These are phyloP conservation scores for Endothia cerciana DNA, from an alignment of 2,329 filamentous ascomycete species.

Conservation along the genomic window DNA sequence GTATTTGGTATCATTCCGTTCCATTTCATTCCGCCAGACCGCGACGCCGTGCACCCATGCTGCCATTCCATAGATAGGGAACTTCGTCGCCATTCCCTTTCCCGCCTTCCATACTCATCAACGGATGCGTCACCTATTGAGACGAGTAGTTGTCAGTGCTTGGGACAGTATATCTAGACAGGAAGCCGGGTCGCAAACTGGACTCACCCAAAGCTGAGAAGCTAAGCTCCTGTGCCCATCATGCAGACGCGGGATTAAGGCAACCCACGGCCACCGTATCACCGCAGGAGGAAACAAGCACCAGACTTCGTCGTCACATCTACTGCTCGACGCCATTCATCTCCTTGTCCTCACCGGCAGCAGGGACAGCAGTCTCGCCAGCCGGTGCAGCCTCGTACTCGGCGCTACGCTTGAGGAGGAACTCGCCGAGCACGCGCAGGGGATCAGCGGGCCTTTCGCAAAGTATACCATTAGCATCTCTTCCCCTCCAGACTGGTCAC, in stretches of 20 bases:
- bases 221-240: neutral
- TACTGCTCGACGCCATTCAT: constrained; percentile 20
- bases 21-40: neutral
- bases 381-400: constrained; percentile 56
- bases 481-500: neutral
- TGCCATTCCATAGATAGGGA: neutral
- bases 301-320: neutral
- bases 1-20: constrained; percentile 7
- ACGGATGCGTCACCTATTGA: neutral
- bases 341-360: constrained; percentile 16
- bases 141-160: neutral
- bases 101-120: neutral
- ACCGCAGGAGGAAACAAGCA: neutral
- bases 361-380: neutral
- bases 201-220: neutral
- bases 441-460: constrained; percentile 65
- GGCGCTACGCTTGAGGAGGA: constrained; percentile 67
- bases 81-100: neutral
- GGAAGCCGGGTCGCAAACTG: neutral
- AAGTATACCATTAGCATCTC: constrained; percentile 17
- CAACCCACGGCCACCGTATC: neutral
- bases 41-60: constrained; percentile 2
- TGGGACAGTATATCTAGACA: neutral
- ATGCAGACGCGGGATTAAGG: neutral
- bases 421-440: constrained; percentile 71